phyloP scores from a whole-genome alignment of 371 early-diverging fungal species.

The Zychaea mexicana region DNA sequence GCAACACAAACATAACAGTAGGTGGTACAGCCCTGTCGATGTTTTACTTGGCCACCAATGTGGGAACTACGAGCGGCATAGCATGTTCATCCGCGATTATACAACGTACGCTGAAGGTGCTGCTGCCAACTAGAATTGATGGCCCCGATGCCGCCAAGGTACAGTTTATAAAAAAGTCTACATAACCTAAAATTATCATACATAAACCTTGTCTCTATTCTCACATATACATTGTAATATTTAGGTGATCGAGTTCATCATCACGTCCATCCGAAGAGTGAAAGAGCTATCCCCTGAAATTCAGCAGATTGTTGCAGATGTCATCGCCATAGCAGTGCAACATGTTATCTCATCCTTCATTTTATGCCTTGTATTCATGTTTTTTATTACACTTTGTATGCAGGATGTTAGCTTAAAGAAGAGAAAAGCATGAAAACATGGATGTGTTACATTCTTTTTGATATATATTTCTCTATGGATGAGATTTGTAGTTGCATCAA shows the following conservation, averaged over 20 bases:
- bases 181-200: not conserved
- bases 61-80: not conserved
- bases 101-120: not conserved
- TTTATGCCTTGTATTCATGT: no score
- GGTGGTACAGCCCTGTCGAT: not conserved
- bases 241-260: not conserved
- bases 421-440: no score
- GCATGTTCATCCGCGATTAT: not conserved
- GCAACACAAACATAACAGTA: no score
- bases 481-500: no score
- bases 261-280: not conserved
- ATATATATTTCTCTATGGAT: no score
- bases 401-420: no score
- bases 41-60: not conserved
- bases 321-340: no score
- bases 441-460: no score
- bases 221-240: not conserved
- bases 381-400: no score
- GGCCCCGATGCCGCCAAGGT: not conserved
- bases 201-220: no score
- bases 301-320: not conserved
- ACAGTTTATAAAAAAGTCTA: not conserved
- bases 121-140: not conserved
- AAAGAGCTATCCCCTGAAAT: not conserved
- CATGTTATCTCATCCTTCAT: no score